These are phyloP conservation scores for Scenedesmus sp. DNA, from an alignment of 163 green algal species.

Conservation along the genomic window DNA sequence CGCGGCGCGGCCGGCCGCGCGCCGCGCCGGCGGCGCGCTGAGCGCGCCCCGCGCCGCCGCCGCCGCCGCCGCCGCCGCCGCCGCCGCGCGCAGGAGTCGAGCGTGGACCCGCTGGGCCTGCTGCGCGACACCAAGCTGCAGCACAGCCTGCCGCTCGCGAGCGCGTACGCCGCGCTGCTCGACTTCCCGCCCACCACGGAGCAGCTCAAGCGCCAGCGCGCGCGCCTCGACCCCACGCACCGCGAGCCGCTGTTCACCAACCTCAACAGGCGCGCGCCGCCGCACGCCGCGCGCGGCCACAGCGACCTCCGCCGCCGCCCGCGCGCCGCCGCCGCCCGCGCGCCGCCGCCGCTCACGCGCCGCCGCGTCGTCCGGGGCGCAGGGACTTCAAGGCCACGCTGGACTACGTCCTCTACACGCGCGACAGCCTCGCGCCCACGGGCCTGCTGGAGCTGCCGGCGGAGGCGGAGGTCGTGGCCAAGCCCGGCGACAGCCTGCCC, in stretches of 20 bases:
- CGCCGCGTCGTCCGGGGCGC: too few species aligned
- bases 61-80: too few species aligned
- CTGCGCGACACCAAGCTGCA: slow-evolving; percentile 89
- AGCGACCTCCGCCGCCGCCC: too few species aligned
- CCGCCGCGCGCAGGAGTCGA: slow-evolving; percentile 67
- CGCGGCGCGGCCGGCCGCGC: too few species aligned
- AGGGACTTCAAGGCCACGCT: slow-evolving; percentile 84
- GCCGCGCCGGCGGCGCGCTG: too few species aligned
- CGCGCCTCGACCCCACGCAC: slow-evolving; percentile 78
- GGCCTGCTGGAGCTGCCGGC: slow-evolving; percentile 84
- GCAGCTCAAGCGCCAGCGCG: slow-evolving; percentile 72
- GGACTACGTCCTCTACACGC: slow-evolving; percentile 98
- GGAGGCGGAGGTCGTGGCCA: slow-evolving; percentile 70
- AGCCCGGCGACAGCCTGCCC: slow-evolving; percentile 78
- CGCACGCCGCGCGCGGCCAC: too few species aligned
- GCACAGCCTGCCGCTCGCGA: slow-evolving; percentile 89
- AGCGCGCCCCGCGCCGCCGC: too few species aligned
- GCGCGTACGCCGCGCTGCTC: slow-evolving; percentile 75
- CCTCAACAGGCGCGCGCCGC: slow-evolving; percentile 55
- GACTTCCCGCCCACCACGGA: slow-evolving; percentile 50
- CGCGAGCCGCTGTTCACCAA: slow-evolving; percentile 96
- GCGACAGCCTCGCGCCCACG: slow-evolving; percentile 72
- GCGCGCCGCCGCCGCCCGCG: too few species aligned
- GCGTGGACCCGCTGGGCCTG: slow-evolving; percentile 92
- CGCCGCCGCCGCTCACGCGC: too few species aligned